These are phyloP conservation scores for Nicotiana obtusifolia DNA, from an alignment of 257 asterid genomes.

Conservation along the genomic window DNA sequence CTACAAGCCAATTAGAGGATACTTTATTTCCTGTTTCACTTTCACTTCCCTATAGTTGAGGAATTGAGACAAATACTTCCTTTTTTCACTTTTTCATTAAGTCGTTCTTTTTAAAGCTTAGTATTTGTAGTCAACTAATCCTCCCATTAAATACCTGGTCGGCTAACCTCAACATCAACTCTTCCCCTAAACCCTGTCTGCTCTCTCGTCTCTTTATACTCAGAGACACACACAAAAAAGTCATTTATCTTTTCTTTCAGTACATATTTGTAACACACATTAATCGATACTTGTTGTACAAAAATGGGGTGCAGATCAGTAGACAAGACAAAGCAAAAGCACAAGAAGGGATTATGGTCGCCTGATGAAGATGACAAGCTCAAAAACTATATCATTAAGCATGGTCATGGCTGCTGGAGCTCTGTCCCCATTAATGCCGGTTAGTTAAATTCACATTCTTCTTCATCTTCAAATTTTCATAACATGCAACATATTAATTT, in stretches of 20 bases:
- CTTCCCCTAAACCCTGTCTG: neutral
- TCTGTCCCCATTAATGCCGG: slow-evolving; percentile 80
- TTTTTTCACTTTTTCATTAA: slow-evolving; percentile 7
- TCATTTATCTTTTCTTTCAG: neutral
- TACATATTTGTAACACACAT: neutral
- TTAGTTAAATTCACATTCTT: slow-evolving; percentile 10
- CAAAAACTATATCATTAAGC: slow-evolving; percentile 39
- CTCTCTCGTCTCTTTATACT: neutral
- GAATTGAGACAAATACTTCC: slow-evolving; percentile 9
- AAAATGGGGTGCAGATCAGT: slow-evolving; percentile 37
- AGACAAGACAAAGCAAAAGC: slow-evolving; percentile 45
- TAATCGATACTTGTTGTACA: neutral
- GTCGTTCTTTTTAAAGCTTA: neutral
- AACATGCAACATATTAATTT: slow-evolving; percentile 16
- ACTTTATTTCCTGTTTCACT: neutral
- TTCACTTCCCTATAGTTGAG: neutral
- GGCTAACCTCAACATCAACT: slow-evolving; percentile 22
- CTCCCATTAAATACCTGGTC: slow-evolving; percentile 29
- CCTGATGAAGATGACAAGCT: slow-evolving; percentile 90
- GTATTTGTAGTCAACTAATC: slow-evolving; percentile 15
- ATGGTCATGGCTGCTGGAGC: slow-evolving; percentile 86
- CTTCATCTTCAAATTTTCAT: slow-evolving; percentile 13
- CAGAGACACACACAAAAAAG: neutral
- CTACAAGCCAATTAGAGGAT: neutral
- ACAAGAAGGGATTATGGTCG: slow-evolving; percentile 82